Evolutionary conservation across 75 land plant genomes (phyloP).

Genomic region (Azolla pinnata): DNA sequence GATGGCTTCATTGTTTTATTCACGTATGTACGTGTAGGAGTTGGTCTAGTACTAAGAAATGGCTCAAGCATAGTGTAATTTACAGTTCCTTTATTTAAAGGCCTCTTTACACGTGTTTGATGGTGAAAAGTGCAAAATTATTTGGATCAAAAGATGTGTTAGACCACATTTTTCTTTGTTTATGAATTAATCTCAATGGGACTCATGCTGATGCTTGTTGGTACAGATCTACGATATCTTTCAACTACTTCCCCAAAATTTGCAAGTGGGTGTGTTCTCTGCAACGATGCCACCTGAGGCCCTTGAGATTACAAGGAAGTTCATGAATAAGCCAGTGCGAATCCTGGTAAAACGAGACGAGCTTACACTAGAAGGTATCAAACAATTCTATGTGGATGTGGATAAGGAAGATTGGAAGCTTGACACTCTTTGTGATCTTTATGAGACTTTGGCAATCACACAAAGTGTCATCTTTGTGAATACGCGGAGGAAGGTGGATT

Average conservation of each 20-base stretch:
- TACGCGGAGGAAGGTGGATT: constrained; percentile 57
- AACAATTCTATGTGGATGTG: constrained; percentile 44
- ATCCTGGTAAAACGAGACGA: constrained; percentile 57
- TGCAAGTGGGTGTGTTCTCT: constrained; percentile 66
- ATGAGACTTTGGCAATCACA: constrained; percentile 50
- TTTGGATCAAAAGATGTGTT: too few species aligned
- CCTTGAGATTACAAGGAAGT: constrained; percentile 46
- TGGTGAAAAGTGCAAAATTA: too few species aligned
- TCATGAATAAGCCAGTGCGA: constrained; percentile 53
- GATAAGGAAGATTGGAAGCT: constrained; percentile 47
- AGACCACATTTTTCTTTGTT: not conserved
- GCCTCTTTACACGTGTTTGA: too few species aligned
- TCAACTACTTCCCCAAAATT: constrained; percentile 41
- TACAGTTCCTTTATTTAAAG: too few species aligned
- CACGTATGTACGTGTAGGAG: too few species aligned
- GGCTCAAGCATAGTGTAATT: too few species aligned
- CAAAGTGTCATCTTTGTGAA: constrained; percentile 65
- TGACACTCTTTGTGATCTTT: constrained; percentile 50
- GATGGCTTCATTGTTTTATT: too few species aligned
- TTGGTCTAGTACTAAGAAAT: too few species aligned
- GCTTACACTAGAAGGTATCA: constrained; percentile 50
- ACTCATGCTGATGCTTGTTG: not conserved
- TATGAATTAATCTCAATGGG: not conserved
- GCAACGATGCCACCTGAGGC: constrained; percentile 67
- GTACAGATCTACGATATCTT: constrained; percentile 53